phyloP scores from a whole-genome alignment of 2,329 filamentous ascomycete genomes.

The Neonectria sp. region DNA sequence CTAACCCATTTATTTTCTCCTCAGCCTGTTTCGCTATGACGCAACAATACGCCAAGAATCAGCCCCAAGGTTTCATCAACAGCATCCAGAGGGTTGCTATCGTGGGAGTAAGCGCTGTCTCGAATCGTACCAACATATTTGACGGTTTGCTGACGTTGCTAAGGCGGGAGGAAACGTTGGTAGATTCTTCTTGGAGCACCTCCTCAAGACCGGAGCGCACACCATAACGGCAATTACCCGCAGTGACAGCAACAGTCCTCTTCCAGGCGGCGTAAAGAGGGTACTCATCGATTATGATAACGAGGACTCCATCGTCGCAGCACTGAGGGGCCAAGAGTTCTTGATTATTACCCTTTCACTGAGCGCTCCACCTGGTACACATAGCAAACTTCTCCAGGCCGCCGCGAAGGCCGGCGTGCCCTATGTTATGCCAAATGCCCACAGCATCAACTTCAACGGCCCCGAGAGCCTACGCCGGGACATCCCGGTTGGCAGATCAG shows the following conservation, averaged over 20 bases:
- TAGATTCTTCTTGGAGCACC: slow-evolving; percentile 53
- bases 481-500: slow-evolving; percentile 53
- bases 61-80: slow-evolving; percentile 44
- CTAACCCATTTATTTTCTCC: too few relatives aligned
- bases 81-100: slow-evolving; percentile 61
- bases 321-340: slow-evolving; percentile 68
- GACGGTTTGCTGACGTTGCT: neutral
- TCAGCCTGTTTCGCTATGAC: too few relatives aligned
- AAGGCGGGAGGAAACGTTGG: slow-evolving; percentile 62
- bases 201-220: slow-evolving; percentile 62
- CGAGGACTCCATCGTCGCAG: slow-evolving; percentile 59
- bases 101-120: slow-evolving; percentile 59
- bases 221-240: slow-evolving; percentile 67
- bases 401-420: slow-evolving; percentile 68
- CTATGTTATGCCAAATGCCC: slow-evolving; percentile 63
- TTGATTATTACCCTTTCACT: slow-evolving; percentile 68
- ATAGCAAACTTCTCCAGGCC: slow-evolving; percentile 66
- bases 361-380: slow-evolving; percentile 59
- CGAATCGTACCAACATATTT: neutral
- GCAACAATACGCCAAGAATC: too few relatives aligned
- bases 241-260: slow-evolving; percentile 53
- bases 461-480: slow-evolving; percentile 55
- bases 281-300: slow-evolving; percentile 62
- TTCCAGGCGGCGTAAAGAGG: slow-evolving; percentile 61
- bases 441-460: slow-evolving; percentile 59